Evolutionary conservation across 371 early-diverging fungal species (phyloP), one percentile per base, ranked within the genome.

Genomic region (Mycotypha africana): DNA sequence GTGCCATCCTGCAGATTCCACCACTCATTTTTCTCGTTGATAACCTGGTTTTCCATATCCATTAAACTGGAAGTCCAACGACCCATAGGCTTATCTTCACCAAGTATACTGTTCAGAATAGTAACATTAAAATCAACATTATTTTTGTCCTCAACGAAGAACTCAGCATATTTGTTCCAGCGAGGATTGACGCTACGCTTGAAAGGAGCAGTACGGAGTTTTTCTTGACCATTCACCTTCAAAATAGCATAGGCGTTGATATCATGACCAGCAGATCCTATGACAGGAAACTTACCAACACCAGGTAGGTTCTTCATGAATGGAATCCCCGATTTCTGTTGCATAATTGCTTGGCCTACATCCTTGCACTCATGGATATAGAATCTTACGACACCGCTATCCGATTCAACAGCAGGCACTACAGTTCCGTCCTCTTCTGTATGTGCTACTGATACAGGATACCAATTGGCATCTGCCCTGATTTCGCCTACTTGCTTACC

Each of bases 21-120:
- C 76, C 76, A 75, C 12, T 75, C 76, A 8, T 56, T 59, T 49
- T 75, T 69, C n/a, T 67, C 50, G 3, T 51, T 53, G 0, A 43
- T 34, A 3, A 63, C 12, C 22, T 58, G 48, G 5, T 54, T 48
- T 28, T 62, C 59, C 43, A 63, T 52, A 24, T 47, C 47, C 2
- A 25, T 22, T 12, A 63, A 40, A 9, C 49, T 48, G 3, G 53
- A 56, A 4, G 34, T 45, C 56, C 60, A 60, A 8, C 51, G 40
- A 4, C 60, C 60, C 5, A 64, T 21, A 0, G 56, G 26, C 2
- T 26, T 26, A 12, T 64, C 60, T 9, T 64, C 57, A 20, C 50
- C 56, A 22, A 60, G 60, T 9, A 49, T 44, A n/a, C 40, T 38
- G 28, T 63, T 58, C 40, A 46, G 47, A 12, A 64, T 35, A 4